These are phyloP conservation scores for Chaetomiaceae sp. DNA, from an alignment of 2,329 filamentous ascomycete genomes.

Conservation along the genomic window DNA sequence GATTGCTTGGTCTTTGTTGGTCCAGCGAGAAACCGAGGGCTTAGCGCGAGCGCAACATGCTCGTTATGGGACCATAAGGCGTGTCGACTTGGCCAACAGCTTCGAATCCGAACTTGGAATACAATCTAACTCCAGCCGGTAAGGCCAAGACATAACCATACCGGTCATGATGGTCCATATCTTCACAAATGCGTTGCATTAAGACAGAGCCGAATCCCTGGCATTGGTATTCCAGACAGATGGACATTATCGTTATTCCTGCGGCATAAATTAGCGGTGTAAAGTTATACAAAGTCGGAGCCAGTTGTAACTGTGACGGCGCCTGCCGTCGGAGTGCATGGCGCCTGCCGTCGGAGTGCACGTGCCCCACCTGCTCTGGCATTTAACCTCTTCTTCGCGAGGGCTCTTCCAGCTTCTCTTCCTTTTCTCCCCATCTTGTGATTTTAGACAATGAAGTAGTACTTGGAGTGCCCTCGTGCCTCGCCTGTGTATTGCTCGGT, in stretches of 20 bases:
- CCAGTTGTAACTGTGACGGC: too few relatives aligned
- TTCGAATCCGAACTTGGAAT: constrained; percentile 12
- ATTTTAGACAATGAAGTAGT: too few relatives aligned
- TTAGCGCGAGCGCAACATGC: constrained; percentile 6
- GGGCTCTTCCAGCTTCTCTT: too few relatives aligned
- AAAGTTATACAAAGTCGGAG: neutral
- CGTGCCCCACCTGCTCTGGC: too few relatives aligned
- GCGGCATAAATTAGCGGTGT: neutral
- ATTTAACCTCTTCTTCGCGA: too few relatives aligned
- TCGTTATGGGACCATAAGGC: constrained; percentile 10
- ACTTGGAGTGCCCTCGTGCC: too few relatives aligned
- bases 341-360: too few relatives aligned
- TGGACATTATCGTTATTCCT: constrained; percentile 13
- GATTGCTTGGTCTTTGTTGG: too few relatives aligned
- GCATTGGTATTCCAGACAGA: constrained; percentile 9
- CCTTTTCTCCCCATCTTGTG: too few relatives aligned
- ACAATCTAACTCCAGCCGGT: constrained; percentile 10
- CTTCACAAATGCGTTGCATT: constrained; percentile 10
- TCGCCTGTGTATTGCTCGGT: too few relatives aligned
- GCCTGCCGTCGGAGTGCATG: too few relatives aligned
- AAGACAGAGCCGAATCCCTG: constrained; percentile 10
- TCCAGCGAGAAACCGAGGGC: too few relatives aligned
- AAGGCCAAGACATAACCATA: constrained; percentile 10
- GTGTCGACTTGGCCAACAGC: constrained; percentile 10
- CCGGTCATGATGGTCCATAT: constrained; percentile 8